phyloP scores from a whole-genome alignment of 2,329 filamentous ascomycete species.

The Pseudocercospora ulei region DNA sequence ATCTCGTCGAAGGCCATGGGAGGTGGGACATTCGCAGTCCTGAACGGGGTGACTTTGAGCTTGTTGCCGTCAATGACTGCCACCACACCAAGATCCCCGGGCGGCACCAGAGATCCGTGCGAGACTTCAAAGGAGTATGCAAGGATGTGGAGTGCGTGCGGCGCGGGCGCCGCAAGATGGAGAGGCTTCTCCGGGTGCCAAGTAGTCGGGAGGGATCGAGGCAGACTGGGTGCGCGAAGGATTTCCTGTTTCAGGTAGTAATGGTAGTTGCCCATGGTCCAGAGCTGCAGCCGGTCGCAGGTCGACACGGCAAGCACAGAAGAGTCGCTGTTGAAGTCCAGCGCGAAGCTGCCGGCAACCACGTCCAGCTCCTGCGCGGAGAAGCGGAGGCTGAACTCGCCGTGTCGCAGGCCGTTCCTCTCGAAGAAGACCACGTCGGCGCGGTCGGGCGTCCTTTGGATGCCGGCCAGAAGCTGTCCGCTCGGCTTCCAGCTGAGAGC shows the following conservation, averaged over 20 bases:
- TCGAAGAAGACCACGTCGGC: conserved; percentile 89
- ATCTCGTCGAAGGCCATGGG: conserved; percentile 83
- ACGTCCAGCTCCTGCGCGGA: conserved; percentile 50
- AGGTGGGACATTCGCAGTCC: conserved; percentile 75
- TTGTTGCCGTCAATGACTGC: conserved; percentile 74
- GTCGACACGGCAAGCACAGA: conserved; percentile 77
- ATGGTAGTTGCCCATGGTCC: conserved; percentile 96
- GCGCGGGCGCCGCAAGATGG: conserved; percentile 44
- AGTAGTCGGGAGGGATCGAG: conserved; percentile 21
- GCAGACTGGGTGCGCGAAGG: conserved; percentile 21
- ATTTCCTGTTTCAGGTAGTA: conserved; percentile 96
- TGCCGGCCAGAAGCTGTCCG: conserved; percentile 80
- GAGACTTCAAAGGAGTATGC: conserved; percentile 60
- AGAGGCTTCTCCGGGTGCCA: conserved; percentile 88
- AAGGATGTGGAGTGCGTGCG: conserved; percentile 29
- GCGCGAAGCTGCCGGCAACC: conserved; percentile 50
- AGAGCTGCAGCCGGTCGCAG: conserved; percentile 69
- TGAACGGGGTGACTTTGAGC: conserved; percentile 76
- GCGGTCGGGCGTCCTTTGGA: conserved; percentile 58
- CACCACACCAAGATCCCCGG: conserved; percentile 46
- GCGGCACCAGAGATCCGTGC: conserved; percentile 59
- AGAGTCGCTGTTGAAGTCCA: conserved; percentile 88
- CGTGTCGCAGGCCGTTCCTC: conserved; percentile 91
- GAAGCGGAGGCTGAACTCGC: conserved; percentile 72
- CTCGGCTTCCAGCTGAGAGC: conserved; percentile 82